These are phyloP conservation scores for Herpotrichia juniperi DNA, from an alignment of 2,329 filamentous ascomycete species.

Conservation along the genomic window DNA sequence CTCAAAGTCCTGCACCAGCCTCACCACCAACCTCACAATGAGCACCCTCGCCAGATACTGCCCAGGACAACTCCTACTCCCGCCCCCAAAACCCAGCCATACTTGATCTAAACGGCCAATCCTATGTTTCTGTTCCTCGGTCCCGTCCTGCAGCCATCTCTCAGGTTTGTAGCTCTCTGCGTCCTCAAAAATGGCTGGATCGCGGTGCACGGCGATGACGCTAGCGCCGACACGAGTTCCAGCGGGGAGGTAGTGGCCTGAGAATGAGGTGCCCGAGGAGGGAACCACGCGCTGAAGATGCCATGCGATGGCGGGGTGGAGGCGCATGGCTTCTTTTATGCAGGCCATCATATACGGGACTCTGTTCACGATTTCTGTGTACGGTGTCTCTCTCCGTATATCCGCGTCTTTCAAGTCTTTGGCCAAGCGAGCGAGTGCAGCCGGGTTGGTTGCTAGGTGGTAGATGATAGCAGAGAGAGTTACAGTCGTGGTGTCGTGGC, in stretches of 20 bases:
- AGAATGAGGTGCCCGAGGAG: background rate
- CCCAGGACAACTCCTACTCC: conserved; percentile 13
- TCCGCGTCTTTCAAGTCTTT: background rate
- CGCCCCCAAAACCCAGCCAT: conserved; percentile 12
- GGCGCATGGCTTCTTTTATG: no score
- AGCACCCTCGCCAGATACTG: conserved; percentile 17
- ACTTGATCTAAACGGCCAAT: conserved; percentile 4
- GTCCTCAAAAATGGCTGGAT: conserved; percentile 1
- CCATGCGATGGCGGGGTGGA: no score
- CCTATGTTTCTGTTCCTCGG: conserved; percentile 4
- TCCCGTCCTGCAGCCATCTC: conserved; percentile 28
- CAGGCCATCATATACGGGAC: no score
- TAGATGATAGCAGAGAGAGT: conserved; percentile 3
- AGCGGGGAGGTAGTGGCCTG: conserved; percentile 14
- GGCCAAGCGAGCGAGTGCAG: background rate
- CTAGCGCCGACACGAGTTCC: conserved; percentile 14
- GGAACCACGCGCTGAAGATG: no score
- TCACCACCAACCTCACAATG: no score
- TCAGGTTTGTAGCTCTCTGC: conserved; percentile 4
- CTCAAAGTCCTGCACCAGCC: no score
- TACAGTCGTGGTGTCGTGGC: conserved; percentile 13
- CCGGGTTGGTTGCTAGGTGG: background rate
- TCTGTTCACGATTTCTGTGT: no score
- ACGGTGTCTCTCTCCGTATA: background rate
- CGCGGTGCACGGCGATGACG: conserved; percentile 6